Percentiles rank a stretch among this genome's conserved stretches.
Evolutionary conservation across 139 green algal genomes (phyloP).

Genomic region (Nannochloris sp.): DNA sequence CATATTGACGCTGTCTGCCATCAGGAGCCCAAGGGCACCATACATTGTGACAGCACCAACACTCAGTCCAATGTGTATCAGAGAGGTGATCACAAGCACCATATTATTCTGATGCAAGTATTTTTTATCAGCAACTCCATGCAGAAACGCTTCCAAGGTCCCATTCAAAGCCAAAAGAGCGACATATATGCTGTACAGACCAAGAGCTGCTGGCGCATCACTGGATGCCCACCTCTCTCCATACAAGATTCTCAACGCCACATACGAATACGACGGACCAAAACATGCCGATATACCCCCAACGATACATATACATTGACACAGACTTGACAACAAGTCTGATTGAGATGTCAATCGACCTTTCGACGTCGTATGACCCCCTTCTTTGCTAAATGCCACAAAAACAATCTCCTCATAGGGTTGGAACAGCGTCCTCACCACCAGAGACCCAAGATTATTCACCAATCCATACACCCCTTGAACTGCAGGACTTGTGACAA

Average conservation of each 20-base stretch:
- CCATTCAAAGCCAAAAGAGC: conserved; percentile 64
- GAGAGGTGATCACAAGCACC: conserved; percentile 40
- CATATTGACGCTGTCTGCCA: conserved; percentile 69
- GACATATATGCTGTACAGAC: conserved; percentile 67
- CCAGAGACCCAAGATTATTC: conserved; percentile 68
- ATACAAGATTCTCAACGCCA: conserved; percentile 64
- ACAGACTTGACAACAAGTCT: conserved; percentile 38
- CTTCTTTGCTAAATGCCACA: conserved; percentile 57
- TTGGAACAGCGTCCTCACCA: conserved; percentile 75
- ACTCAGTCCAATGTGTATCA: conserved; percentile 45
- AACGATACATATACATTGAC: conserved; percentile 42
- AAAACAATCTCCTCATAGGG: conserved; percentile 85
- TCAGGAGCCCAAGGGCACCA: conserved; percentile 54
- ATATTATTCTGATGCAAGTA: conserved; percentile 47
- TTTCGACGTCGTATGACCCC: neutral
- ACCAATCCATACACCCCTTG: conserved; percentile 85
- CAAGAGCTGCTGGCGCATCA: conserved; percentile 58
- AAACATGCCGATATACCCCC: conserved; percentile 59
- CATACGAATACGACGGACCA: conserved; percentile 64
- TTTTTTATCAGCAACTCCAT: conserved; percentile 43
- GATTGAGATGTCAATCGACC: conserved; percentile 15
- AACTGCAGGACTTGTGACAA: conserved; percentile 23
- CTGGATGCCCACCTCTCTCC: conserved; percentile 52
- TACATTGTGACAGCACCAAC: conserved; percentile 18
- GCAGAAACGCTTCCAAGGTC: conserved; percentile 74